These are phyloP conservation scores for Mariannaea elegans DNA, from an alignment of 2,329 filamentous ascomycete genomes.

Conservation along the genomic window DNA sequence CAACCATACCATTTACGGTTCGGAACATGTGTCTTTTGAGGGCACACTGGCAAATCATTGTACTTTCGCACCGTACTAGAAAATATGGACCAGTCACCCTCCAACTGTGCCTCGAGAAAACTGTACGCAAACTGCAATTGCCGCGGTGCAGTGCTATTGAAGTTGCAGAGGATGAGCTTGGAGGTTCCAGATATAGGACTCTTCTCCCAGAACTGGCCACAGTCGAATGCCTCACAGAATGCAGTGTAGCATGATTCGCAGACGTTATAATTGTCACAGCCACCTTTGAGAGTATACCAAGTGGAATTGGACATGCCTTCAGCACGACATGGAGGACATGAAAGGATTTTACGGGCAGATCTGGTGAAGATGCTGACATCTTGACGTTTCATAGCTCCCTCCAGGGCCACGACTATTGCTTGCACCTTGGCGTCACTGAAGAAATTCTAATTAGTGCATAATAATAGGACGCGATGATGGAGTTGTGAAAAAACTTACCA, in stretches of 20 bases:
- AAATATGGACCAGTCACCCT: slow-evolving; percentile 5
- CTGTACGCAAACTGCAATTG: background rate
- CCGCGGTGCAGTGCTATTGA: background rate
- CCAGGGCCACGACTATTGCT: background rate
- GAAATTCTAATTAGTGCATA: background rate
- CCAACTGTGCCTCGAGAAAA: background rate
- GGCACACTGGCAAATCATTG: background rate
- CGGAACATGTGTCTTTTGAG: background rate
- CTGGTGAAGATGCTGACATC: slow-evolving; percentile 7
- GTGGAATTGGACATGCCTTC: background rate
- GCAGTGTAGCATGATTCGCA: background rate
- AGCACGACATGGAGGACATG: background rate
- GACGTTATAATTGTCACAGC: slow-evolving; percentile 4
- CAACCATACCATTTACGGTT: slow-evolving; percentile 8
- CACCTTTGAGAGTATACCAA: slow-evolving; percentile 11
- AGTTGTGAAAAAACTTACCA: background rate
- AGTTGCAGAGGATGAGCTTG: background rate
- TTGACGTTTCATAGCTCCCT: slow-evolving; percentile 1
- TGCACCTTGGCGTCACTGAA: background rate
- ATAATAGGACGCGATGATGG: no score
- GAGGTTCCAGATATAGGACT: background rate
- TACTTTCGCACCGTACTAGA: background rate
- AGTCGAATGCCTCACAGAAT: slow-evolving; percentile 2
- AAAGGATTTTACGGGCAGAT: background rate
- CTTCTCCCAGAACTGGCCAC: slow-evolving; percentile 3